Evolutionary conservation across 495 filamentous ascomycete genomes (phyloP), one percentile per base, ranked within the genome.

Genomic region (Xylaria grammica): DNA sequence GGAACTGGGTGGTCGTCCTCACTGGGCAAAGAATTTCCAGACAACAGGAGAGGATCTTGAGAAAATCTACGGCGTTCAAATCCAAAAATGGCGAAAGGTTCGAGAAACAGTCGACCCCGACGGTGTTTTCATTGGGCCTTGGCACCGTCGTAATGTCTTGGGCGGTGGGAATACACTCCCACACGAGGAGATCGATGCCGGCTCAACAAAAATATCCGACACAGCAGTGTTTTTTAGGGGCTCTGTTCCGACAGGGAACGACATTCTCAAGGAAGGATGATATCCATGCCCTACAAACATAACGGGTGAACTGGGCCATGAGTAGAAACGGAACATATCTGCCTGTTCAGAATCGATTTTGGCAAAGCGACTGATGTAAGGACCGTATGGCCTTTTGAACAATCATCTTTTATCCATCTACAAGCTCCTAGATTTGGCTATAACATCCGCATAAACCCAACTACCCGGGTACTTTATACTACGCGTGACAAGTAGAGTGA

Each of bases 1-100:
- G 36, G 91, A 97, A 55, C 78, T 96, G 60, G 92, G 90, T 59
- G 95, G 92, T n/a, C 82, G 84, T 51, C 95, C 95, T 34, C 95
- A 99, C 76, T 99, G 95, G 93, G 95, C 96, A 7, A 99, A 99
- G 84, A 97, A 97, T 70, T 98, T 97, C 76, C 78, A 80, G 29
- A 83, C 85, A 17, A 77, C 79, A 1, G 81, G 83, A 9, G 80
- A 82, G 40, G 86, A 90, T 45, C 80, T 91, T 29, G 74, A 77
- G 55, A 51, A 63, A 6, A 85, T 86, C 78, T 89, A 86, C 65
- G 80, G 77, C 22, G 65, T 65, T 17, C 74, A 80, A 49, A 83
- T 95, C 73, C 72, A 78, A 32, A 76, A 82, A 58, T 97, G 90
- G 87, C 76, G 87, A 38, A 77, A 82, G 54, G 82, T 96, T 11